Base-by-base conservation (phyloP, 2,329 filamentous ascomycete species). In the Colletotrichum sp. region DNA sequence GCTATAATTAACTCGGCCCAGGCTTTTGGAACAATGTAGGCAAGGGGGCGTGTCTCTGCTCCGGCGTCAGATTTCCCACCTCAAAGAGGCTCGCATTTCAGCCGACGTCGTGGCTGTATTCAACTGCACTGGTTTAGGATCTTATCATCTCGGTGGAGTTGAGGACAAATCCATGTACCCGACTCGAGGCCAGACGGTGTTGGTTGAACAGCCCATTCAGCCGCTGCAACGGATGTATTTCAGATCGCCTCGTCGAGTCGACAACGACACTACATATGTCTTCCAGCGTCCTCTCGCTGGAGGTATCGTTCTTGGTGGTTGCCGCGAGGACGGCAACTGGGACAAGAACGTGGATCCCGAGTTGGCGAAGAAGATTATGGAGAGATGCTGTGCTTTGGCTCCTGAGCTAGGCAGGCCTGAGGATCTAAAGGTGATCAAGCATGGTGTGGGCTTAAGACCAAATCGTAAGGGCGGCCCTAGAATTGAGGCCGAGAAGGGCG, bases 61-160 rank as follows among this genome's bases (percentile, higher is more conserved):
- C 79, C 91, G 95, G 25, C 91, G 86, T 4, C 83, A 89, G 2
- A 84, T 96, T 62, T 84, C 86, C n/a, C 94, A 98, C 83, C 90
- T 98, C 74, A 85, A 88, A 1, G 94, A 98, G 56, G 95, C 95
- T 0, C 78, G 85, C 79, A 69, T 66, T 13, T 83, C 86, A 62
- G 93, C 93, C 4, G 91, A 94, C 79, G 83, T 98, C 16, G 28
- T 18, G 1, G 68, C 64, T 3, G 86, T 98, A 3, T 87, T 98
- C 79, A 98, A 98, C 82, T 95, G 95, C 79, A 96, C 96, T 0
- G 96, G 96, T 0, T 87, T 98, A 9, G 90, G 93, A 9, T 93
- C 96, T 0, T 90, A 90, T 58, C 93, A 89, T 71, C 91, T 98
- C 2, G 95, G 95, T 10, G 96, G 96, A 48, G 96, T 98, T 0